These are phyloP conservation scores for Hordeum vulgare DNA, from an alignment of 176 grass and related monocot species.

Conservation along the genomic window DNA sequence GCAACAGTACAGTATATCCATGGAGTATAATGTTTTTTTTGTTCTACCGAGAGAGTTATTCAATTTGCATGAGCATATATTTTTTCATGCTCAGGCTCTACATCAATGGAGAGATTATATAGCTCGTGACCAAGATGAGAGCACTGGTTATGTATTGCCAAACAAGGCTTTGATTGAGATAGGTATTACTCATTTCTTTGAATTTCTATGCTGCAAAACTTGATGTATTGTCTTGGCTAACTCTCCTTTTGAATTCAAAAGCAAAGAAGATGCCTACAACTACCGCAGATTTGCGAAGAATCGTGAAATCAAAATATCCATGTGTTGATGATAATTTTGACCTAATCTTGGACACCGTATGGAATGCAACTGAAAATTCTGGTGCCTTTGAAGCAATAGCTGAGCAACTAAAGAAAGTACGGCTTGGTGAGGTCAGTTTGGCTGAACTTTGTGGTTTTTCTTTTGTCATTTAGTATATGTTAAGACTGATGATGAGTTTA, in stretches of 20 bases:
- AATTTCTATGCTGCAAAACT: background rate
- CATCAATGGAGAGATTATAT: constrained; percentile 80
- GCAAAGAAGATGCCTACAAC: constrained; percentile 81
- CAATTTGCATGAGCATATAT: background rate
- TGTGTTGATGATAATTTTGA: constrained; percentile 58
- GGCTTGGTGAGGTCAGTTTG: constrained; percentile 25
- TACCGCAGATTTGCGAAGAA: constrained; percentile 48
- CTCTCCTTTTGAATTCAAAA: constrained; percentile 33
- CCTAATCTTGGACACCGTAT: constrained; percentile 38
- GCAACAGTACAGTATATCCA: constrained; percentile 1
- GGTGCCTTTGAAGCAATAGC: constrained; percentile 51
- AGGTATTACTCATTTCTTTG: constrained; percentile 42
- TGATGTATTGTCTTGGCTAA: constrained; percentile 15
- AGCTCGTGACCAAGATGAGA: constrained; percentile 82
- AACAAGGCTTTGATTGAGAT: constrained; percentile 92
- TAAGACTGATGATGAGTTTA: constrained; percentile 7
- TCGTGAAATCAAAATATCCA: constrained; percentile 79
- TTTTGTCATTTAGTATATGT: background rate
- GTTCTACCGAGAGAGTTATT: background rate
- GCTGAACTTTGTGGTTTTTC: constrained; percentile 1
- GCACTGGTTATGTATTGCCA: constrained; percentile 92
- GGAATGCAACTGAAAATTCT: constrained; percentile 50
- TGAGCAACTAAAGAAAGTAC: constrained; percentile 63
- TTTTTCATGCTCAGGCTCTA: constrained; percentile 44
- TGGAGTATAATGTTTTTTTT: background rate